Evolutionary conservation across 208 protist genomes (phyloP), one percentile per base, ranked within the genome.

Genomic region (Leishmania turanica): DNA sequence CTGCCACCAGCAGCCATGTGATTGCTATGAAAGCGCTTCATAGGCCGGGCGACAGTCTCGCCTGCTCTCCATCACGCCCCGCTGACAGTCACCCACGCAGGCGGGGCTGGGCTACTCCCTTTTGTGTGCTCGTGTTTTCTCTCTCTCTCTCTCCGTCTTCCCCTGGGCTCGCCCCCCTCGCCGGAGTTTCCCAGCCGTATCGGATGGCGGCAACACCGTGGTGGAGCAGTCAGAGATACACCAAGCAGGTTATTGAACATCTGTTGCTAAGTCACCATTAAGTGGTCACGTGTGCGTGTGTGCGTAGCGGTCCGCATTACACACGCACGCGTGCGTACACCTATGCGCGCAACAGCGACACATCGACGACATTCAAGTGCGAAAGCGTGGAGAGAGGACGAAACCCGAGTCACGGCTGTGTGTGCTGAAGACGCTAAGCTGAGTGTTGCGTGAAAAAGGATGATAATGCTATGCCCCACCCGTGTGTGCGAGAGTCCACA

Each of bases 401-500:
- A 27, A 64, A 64, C 27, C 58, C 58, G 58, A 64, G 8, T 24
- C 58, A 64, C 27, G 3, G 24, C 27, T 17, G 58, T 34, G 58
- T 64, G 58, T 9, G 54, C 21, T 58, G 24, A 58, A n/a, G 54
- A 27, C 24, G 54, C 21, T 58, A 58, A 58, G 54, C 21, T 58
- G 54, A n/a, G 54, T 62, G 37, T n/a, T 34, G 42, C 62, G 40
- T 53, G 13, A 37, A 69, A 45, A 45, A 62, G 21, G 64, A 13
- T 62, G 58, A 6, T 27, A 40, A 7, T 40, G 31, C 21, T 79
- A 45, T 73, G 79, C 76, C n/a, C 54, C 37, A 72, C 64, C 42
- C 17, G 54, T 2, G 9, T 34, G 13, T 54, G 40, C n/a, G 11
- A 19, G 27, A 34, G 47, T 54, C 53, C 51, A 34, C 37, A 37